These are phyloP conservation scores for Rhododendron griersonianum DNA, from an alignment of 148 eudicot genomes.

Conservation along the genomic window DNA sequence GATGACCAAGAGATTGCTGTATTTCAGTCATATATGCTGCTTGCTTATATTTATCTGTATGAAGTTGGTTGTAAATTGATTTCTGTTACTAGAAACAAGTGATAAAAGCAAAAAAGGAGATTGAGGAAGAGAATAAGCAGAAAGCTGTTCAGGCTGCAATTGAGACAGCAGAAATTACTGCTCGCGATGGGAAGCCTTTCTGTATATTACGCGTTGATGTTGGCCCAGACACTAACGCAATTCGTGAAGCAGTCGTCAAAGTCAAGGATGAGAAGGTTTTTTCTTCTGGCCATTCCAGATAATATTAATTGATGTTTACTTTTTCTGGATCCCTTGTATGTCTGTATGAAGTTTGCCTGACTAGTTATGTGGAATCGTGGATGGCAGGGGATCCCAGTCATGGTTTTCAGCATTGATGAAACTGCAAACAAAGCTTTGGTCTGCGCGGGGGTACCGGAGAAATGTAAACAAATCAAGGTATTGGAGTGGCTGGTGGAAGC, in stretches of 20 bases:
- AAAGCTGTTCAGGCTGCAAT: slow-evolving; percentile 61
- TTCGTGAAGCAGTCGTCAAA: slow-evolving; percentile 79
- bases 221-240: slow-evolving; percentile 72
- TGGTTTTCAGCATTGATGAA: slow-evolving; percentile 82
- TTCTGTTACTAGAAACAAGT: slow-evolving; percentile 53
- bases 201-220: slow-evolving; percentile 68
- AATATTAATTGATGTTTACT: background rate
- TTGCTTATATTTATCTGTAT: background rate
- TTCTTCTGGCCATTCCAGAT: background rate
- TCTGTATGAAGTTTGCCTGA: slow-evolving; percentile 6
- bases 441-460: slow-evolving; percentile 86
- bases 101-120: slow-evolving; percentile 60
- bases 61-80: background rate
- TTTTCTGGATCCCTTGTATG: background rate
- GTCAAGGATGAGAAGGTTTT: slow-evolving; percentile 80
- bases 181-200: slow-evolving; percentile 66
- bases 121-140: slow-evolving; percentile 69
- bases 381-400: slow-evolving; percentile 65
- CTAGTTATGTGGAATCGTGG: slow-evolving; percentile 4
- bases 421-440: slow-evolving; percentile 73
- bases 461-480: slow-evolving; percentile 71
- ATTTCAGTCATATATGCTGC: background rate
- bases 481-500: slow-evolving; percentile 72
- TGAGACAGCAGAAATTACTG: slow-evolving; percentile 68
- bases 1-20: background rate